Percentiles rank a stretch among this genome's conserved stretches.
phyloP scores from a whole-genome alignment of 805 yeast genomes.

The Saccharomyces kudriavzevii region DNA sequence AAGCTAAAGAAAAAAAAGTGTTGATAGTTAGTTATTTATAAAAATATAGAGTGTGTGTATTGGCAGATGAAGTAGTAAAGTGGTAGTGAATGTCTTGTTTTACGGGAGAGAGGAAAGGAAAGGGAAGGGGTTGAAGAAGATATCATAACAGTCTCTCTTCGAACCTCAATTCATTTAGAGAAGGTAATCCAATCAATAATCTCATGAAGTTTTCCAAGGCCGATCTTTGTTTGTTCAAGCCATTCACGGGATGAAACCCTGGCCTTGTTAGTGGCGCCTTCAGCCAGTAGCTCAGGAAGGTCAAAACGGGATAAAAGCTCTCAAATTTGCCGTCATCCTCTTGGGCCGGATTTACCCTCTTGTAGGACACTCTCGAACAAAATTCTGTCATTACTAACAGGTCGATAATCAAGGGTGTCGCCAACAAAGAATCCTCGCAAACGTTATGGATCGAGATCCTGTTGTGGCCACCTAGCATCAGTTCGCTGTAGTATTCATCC shows the following conservation, averaged over 20 bases:
- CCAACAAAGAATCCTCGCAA: conserved; percentile 91
- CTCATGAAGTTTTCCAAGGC: conserved; percentile 88
- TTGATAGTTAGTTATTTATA: not conserved
- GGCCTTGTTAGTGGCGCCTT: conserved; percentile 93
- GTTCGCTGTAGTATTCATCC: conserved; percentile 96
- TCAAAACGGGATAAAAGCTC: conserved; percentile 72
- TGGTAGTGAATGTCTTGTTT: not conserved
- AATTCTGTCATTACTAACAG: conserved; percentile 85
- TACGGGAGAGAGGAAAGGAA: no score
- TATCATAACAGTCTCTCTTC: conserved; percentile 59
- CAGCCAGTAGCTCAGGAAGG: conserved; percentile 88
- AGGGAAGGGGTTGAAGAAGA: not conserved
- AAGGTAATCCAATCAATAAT: conserved; percentile 81
- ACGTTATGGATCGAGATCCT: conserved; percentile 90
- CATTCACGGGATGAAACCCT: conserved; percentile 84
- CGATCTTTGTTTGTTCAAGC: conserved; percentile 88
- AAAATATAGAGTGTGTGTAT: not conserved
- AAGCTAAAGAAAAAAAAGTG: not conserved
- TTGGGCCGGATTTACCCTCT: conserved; percentile 34
- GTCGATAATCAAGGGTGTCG: conserved; percentile 90
- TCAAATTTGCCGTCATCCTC: conserved; percentile 36
- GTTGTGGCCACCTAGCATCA: conserved; percentile 97
- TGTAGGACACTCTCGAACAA: conserved; percentile 76
- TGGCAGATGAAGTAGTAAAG: not conserved
- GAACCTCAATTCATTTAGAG: conserved; percentile 84